Base-by-base conservation (phyloP, 306 rosid species). In the Cucumis cinereus region DNA sequence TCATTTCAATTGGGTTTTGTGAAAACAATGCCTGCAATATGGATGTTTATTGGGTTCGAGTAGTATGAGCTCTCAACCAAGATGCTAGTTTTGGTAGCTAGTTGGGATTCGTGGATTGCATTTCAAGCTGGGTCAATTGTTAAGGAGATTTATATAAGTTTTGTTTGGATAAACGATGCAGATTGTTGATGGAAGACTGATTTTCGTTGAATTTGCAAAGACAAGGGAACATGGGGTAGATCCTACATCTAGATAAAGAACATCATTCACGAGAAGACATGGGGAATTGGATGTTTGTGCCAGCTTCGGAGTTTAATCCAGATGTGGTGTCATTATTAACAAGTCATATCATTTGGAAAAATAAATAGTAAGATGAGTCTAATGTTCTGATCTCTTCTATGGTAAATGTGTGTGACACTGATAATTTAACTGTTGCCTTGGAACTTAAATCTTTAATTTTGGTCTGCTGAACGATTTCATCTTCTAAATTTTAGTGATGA, bases 131-230 rank as follows among this genome's bases (percentile, higher is more conserved):
- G 33, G 43, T 35, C 15, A 59, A 59, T 24, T 19, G 16, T 36
- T 20, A 60, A 63, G 22, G 4, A 13, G 26, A 19, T 26, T 40
- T 24, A 14, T 7, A 10, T 19, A 33, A 41, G 49, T 12, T 3
- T 40, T 49, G 26, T 77, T 62, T 67, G 50, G 53, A 52, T 76
- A 56, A 41, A 33, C 78, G 53, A 36, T 75, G 80, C 92, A 91
- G 96, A 85, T 93, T 54, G 71, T 91, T 80, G 76, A 86, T 77
- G 93, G 93, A 79, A 84, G 91, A 82, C 68, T 93, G 74, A 82
- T 93, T 66, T 91, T 91, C 17, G 93, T 93, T 54, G 93, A 91
- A 83, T 82, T 83, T 81, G 91, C 97, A 6, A 71, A 79, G 10
- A 76, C 70, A 12, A 11, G 3, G 24, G 10, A 43, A 75, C 72